These are phyloP conservation scores for Asterionellopsis glacialis DNA, from an alignment of 108 stramenopile genomes.

Conservation along the genomic window DNA sequence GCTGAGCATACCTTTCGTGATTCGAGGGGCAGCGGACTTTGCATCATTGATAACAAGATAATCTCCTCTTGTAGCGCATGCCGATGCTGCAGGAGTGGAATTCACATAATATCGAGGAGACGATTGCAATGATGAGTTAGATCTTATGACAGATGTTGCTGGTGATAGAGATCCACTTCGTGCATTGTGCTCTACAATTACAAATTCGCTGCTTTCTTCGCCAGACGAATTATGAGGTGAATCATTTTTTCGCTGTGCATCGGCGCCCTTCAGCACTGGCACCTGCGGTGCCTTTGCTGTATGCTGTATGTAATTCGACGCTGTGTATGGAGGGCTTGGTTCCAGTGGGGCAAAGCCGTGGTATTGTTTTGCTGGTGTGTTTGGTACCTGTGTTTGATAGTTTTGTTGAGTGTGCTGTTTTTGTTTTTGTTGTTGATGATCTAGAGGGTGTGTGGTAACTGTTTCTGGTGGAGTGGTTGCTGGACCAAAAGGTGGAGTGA, in stretches of 20 bases:
- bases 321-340: slow-evolving; percentile 29
- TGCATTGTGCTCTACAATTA: slow-evolving; percentile 71
- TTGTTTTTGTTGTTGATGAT: no score
- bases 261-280: neutral
- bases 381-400: neutral
- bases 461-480: slow-evolving; percentile 20
- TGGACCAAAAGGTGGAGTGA: slow-evolving; percentile 34
- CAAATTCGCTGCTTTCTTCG: slow-evolving; percentile 59
- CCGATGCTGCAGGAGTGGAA: neutral
- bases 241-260: slow-evolving; percentile 16
- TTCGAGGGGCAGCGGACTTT: slow-evolving; percentile 16
- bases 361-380: neutral
- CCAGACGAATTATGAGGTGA: slow-evolving; percentile 41
- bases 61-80: slow-evolving; percentile 6
- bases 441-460: slow-evolving; percentile 1
- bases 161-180: slow-evolving; percentile 2
- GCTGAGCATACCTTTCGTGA: slow-evolving; percentile 76
- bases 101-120: slow-evolving; percentile 8
- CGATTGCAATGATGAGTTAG: neutral
- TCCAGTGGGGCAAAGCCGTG: slow-evolving; percentile 23
- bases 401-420: neutral
- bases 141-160: neutral
- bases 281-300: neutral
- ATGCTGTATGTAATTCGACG: neutral
- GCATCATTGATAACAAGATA: slow-evolving; percentile 14